Evolutionary conservation across 2,329 filamentous ascomycete genomes (phyloP), one percentile per base, ranked within the genome.

Genomic region (Colletotrichum sp.): DNA sequence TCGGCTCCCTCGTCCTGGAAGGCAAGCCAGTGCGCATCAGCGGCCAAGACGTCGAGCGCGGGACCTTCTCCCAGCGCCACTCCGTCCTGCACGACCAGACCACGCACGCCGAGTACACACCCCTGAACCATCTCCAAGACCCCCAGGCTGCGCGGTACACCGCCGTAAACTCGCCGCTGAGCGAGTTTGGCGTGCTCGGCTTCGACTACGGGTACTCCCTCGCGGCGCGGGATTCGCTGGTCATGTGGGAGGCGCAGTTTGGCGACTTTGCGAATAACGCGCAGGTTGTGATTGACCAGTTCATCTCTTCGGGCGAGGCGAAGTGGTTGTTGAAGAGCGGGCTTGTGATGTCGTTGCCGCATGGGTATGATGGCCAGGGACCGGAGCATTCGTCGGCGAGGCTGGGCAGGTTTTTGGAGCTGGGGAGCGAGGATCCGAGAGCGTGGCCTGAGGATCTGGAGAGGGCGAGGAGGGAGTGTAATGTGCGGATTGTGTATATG

Each of bases 181-280:
- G 90, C 81, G 89, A 93, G 85, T 91, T 90, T 71, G 89, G 89
- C 81, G 94, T 92, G 77, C 94, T 99, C 77, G 97, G 97, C 68
- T 99, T 99, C 84, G 97, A 99, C 86, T 99, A 99, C 82, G 97
- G 97, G 75, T 99, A 99, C 90, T 99, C 97, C 4, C 89, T 99
- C 75, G 98, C 96, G 26, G 98, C 97, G 39, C 97, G 96, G 74
- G 98, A 98, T 82, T 96, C 96, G 36, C 92, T 99, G 32, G 96
- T 99, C 80, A 97, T 99, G 93, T 99, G 97, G 97, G 97, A 99
- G 88, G 97, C 97, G 48, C 97, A 99, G 86, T 99, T 99, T 83
- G 97, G 97, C 90, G 97, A 99, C 87, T 99, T 99, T 82, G 97
- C 96, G 90, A 99, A 99, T 91, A 99, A 98, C 82, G 96, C 97